phyloP scores from a whole-genome alignment of 108 stramenopile species.

The Discostella pseudostelligera region DNA sequence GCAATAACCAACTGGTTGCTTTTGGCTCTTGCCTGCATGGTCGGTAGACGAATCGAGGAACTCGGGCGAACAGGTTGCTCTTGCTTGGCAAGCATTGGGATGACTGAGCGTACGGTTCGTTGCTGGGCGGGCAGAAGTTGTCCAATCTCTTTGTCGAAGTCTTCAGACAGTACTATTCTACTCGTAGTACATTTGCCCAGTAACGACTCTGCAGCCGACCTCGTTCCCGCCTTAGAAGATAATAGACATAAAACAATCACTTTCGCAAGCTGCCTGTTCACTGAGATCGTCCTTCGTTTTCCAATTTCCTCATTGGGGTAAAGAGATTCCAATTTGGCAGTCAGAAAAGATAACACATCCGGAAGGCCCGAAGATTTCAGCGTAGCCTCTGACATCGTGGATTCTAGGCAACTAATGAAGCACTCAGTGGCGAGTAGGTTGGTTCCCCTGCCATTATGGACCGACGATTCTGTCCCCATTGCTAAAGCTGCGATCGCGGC shows the following conservation, averaged over 20 bases:
- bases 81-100: conserved; percentile 49
- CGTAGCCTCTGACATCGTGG: conserved; percentile 73
- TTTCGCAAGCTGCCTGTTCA: conserved; percentile 43
- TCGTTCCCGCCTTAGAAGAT: conserved; percentile 74
- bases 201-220: conserved; percentile 68
- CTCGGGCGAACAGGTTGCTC: conserved; percentile 19
- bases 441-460: conserved; percentile 53
- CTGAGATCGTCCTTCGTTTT: background rate
- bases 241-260: conserved; percentile 65
- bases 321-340: conserved; percentile 11
- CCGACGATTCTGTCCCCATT: conserved; percentile 43
- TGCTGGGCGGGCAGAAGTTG: conserved; percentile 82
- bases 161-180: conserved; percentile 39
- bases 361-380: conserved; percentile 67
- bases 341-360: conserved; percentile 62
- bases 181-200: conserved; percentile 40
- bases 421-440: conserved; percentile 60
- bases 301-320: conserved; percentile 4
- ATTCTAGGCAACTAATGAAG: conserved; percentile 56
- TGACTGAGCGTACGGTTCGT: conserved; percentile 61
- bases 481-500: conserved; percentile 64
- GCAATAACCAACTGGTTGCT: background rate
- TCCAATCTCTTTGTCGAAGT: conserved; percentile 46
- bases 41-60: conserved; percentile 7
- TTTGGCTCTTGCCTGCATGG: background rate